These are phyloP conservation scores for Fistulifera pelliculosa DNA, from an alignment of 108 stramenopile species.

Conservation along the genomic window DNA sequence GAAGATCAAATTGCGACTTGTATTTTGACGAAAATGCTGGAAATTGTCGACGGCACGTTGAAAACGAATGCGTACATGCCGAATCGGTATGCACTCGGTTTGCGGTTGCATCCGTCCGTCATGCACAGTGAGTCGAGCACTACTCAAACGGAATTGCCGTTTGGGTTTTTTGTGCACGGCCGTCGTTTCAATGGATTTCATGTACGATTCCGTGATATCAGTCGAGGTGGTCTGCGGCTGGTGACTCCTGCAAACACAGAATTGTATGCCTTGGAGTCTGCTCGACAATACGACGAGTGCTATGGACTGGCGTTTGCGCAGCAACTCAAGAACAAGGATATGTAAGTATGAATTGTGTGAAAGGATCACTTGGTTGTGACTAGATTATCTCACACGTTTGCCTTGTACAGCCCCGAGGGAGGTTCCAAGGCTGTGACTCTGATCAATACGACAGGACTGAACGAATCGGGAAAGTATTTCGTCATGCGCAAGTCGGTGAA, in stretches of 20 bases:
- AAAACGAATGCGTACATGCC: conserved; percentile 92
- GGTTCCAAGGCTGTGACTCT: conserved; percentile 91
- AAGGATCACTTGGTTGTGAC: no score
- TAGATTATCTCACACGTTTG: no score
- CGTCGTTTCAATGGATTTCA: conserved; percentile 97
- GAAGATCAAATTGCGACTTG: conserved; percentile 63
- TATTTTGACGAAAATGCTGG: conserved; percentile 77
- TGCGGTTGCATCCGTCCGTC: conserved; percentile 86
- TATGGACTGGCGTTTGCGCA: conserved; percentile 88
- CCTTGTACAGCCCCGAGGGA: conserved; percentile 69
- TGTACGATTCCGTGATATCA: conserved; percentile 94
- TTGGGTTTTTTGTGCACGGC: conserved; percentile 92
- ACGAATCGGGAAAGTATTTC: conserved; percentile 40
- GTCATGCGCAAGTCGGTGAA: conserved; percentile 94
- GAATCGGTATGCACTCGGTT: conserved; percentile 84
- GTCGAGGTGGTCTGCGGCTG: conserved; percentile 91
- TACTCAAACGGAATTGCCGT: conserved; percentile 55
- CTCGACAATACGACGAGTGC: conserved; percentile 92
- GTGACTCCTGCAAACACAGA: conserved; percentile 89
- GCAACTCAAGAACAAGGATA: conserved; percentile 82
- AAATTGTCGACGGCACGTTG: conserved; percentile 76
- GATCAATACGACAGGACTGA: conserved; percentile 76
- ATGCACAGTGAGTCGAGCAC: conserved; percentile 45
- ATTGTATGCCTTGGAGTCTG: conserved; percentile 85
- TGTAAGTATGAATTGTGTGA: conserved; percentile 11